Conservation (phyloP, 805 yeast species). For the Zygoascus biomembranicola region DNA sequence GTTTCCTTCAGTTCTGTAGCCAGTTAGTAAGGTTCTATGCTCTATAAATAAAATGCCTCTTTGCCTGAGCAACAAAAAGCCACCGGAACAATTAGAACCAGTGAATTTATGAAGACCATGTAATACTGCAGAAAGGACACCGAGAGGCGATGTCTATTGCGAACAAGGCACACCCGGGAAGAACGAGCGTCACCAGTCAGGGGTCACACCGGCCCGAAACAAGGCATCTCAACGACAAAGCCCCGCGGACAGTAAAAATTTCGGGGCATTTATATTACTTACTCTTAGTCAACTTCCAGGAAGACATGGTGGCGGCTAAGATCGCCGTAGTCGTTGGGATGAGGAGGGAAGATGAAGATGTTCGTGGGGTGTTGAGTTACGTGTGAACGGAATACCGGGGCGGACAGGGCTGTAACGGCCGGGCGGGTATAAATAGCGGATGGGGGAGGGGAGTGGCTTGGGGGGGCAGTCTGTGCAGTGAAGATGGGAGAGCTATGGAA, state of each 20-base stretch:
- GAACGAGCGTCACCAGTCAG: not conserved
- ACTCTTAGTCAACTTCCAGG: slow-evolving; percentile 43
- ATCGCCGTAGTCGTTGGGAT: not conserved
- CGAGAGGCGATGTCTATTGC: not conserved
- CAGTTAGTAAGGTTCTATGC: slow-evolving; percentile 1
- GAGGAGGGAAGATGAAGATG: not conserved
- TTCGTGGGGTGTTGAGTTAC: too few relatives aligned
- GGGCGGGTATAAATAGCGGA: too few relatives aligned
- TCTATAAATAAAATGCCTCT: not conserved
- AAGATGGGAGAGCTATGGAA: too few relatives aligned
- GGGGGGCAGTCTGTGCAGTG: too few relatives aligned
- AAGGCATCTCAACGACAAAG: not conserved
- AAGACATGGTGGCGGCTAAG: slow-evolving; percentile 14
- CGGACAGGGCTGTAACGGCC: too few relatives aligned
- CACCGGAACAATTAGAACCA: too few relatives aligned
- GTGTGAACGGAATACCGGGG: too few relatives aligned
- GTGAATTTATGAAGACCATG: too few relatives aligned
- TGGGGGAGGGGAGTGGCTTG: too few relatives aligned
- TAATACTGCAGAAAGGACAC: too few relatives aligned
- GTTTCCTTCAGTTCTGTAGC: slow-evolving; percentile 33
- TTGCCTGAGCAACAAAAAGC: not conserved
- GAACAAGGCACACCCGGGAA: not conserved
- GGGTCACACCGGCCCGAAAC: not conserved
- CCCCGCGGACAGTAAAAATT: too few relatives aligned
- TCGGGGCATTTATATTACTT: slow-evolving; percentile 11